Evolutionary conservation across 768 basidiomycete genomes (phyloP).

Genomic region (Pleurotus tuoliensis): DNA sequence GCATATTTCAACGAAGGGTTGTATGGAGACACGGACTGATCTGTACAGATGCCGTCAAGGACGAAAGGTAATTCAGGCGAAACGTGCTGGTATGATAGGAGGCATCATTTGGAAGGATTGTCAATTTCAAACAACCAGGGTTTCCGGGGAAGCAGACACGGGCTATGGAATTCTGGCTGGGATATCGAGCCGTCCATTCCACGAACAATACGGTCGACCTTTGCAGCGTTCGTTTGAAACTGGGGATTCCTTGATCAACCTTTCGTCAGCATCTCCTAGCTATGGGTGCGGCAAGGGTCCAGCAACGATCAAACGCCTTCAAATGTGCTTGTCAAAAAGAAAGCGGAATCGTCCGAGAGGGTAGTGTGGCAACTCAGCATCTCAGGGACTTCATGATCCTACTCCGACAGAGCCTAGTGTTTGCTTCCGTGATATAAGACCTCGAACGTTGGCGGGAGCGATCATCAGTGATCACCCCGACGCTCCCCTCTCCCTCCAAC

Average conservation of each 20-base stretch:
- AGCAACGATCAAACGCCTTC: not conserved
- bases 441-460: not conserved
- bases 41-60: too few species aligned
- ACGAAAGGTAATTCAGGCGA: too few species aligned
- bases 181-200: too few species aligned
- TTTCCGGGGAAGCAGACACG: too few species aligned
- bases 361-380: not conserved
- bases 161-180: too few species aligned
- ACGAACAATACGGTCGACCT: too few species aligned
- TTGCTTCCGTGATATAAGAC: conserved; percentile 8
- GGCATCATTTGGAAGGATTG: too few species aligned
- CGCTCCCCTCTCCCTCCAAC: not conserved
- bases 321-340: not conserved
- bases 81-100: too few species aligned
- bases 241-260: not conserved
- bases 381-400: not conserved
- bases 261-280: not conserved
- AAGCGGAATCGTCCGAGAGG: conserved; percentile 1
- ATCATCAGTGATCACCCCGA: not conserved
- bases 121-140: too few species aligned
- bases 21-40: too few species aligned
- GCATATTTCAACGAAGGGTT: too few species aligned
- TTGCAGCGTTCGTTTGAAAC: too few species aligned
- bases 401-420: conserved; percentile 1
- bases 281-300: not conserved